Evolutionary conservation across 169 alveolate species (phyloP).

Genomic region (Eimeria falciformis): DNA sequence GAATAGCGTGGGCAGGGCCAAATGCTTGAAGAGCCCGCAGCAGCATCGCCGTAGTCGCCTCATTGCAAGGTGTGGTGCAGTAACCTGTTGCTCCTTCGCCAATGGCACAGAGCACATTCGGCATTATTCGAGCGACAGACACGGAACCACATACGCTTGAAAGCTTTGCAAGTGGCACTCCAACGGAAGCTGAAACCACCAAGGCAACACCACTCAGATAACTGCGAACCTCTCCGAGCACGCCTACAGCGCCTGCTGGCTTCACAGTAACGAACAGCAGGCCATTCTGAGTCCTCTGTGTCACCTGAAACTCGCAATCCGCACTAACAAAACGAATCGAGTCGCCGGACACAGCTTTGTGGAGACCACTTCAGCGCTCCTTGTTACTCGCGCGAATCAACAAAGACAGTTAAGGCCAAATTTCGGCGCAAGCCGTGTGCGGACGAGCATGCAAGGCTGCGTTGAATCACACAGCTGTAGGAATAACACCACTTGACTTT

Average conservation of each 20-base stretch:
- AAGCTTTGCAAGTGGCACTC: slow-evolving; percentile 8
- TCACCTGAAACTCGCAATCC: slow-evolving; percentile 1
- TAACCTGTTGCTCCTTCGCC: slow-evolving; percentile 44
- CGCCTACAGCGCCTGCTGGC: neutral
- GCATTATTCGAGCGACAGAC: slow-evolving; percentile 43
- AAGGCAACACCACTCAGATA: neutral
- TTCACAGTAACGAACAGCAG: slow-evolving; percentile 40
- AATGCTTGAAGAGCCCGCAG: slow-evolving; percentile 36
- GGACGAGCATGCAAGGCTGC: no score
- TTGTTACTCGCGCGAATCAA: no score
- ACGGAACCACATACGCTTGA: no score
- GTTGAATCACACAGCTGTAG: no score
- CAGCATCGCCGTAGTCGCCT: neutral
- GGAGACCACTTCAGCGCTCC: no score
- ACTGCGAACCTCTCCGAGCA: neutral
- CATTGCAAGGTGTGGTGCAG: neutral
- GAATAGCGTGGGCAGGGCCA: slow-evolving; percentile 55
- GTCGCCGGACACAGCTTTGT: neutral
- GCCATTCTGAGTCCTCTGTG: neutral
- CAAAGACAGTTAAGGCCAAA: no score
- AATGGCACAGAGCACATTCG: slow-evolving; percentile 44
- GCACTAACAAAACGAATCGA: no score
- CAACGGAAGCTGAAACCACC: slow-evolving; percentile 38
- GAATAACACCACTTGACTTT: no score
- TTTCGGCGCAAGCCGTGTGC: no score